Base-by-base conservation (phyloP, 2,329 filamentous ascomycete species). In the Ustilaginoidea virens region DNA sequence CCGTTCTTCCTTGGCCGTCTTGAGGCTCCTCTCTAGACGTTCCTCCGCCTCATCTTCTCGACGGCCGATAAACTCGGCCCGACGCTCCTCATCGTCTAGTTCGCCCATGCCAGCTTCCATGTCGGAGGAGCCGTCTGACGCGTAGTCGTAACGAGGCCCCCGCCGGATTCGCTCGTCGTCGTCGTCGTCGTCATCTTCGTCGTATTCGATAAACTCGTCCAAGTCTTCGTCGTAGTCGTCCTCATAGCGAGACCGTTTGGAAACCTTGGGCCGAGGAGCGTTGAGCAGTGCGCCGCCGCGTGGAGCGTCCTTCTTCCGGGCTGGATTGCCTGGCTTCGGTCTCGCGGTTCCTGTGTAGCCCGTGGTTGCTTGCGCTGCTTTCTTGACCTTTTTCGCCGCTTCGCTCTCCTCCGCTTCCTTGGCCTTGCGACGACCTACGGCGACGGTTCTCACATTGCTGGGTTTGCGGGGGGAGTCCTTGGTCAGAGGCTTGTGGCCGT, bases 101-200 rank as follows among this genome's bases (percentile, higher is more conserved):
- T 85, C 79, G 35, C 74, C 75, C 21, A 77, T 48, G 19, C 77
- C 78, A 2, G 77, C 80, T 48, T 85, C 79, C 76, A 85, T 85
- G 41, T 82, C 80, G 5, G 76, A 81, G 5, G 74, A 79, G 5
- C 48, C 70, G 31, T 78, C 77, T 1, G 71, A 74, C 3, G 59
- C 65, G 37, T 80, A 76, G 27, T 60, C 61, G 35, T 67, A 63
- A 5, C 54, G 52, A 18, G 51, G 56, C 6, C 54, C 50, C n/a
- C n/a, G n/a, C n/a, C n/a, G n/a, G n/a, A n/a, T n/a, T n/a, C n/a
- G n/a, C n/a, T n/a, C n/a, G n/a, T n/a, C n/a, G 9, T 38, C 48
- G 2, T 47, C 51, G 1, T 63, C 59, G 5, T 52, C 56, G 9
- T 68, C 66, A 0, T 71, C 68, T 9, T 71, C 67, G 24, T 72